Base-by-base conservation (phyloP, 176 grass and related monocot species). In the Rhynchospora tenuis region DNA sequence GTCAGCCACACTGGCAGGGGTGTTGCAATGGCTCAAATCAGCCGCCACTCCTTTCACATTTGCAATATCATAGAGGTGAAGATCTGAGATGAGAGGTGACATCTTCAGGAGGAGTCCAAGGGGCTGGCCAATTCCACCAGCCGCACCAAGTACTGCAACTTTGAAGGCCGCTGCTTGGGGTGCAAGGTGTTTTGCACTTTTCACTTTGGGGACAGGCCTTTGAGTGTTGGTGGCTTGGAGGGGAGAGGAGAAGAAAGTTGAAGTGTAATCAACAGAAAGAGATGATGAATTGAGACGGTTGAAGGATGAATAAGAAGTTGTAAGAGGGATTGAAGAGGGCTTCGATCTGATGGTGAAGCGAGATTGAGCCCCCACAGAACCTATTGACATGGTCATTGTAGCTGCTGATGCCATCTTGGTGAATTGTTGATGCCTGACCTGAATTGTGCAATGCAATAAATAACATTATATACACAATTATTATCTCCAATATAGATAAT, bases 21-120 rank as follows among this genome's bases (percentile, higher is more conserved):
- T 91, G 84, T 95, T 95, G 89, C 93, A 95, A 62, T 95, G 93
- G 87, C 90, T 92, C 67, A 95, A 89, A 76, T 95, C 93, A 12
- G 93, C 90, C 42, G 93, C 90, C 64, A 96, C 93, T 33, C 90
- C 93, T 91, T 96, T 96, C 72, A 93, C 93, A 85, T 96, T 96
- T 6, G 93, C 93, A 69, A 96, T 96, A 93, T 96, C 90, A 26
- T 96, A 96, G 4, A 95, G 85, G 74, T 89, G 90, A 85, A 96
- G 85, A 17, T 29, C 79, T 0, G 93, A 93, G 22, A 96, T 84
- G 44, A 96, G 80, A 80, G 93, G 93, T 62, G 93, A 96, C 93
- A 96, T 96, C 86, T 96, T 96, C 13, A 96, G 86, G 51, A 96
- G 85, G 43, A 96, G 85, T 28, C 88, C 79, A 43, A 96, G 42